Percentiles rank a stretch among this genome's conserved stretches.
Evolutionary conservation across 331 rosid species (phyloP).

Genomic region (Cydonia oblonga): DNA sequence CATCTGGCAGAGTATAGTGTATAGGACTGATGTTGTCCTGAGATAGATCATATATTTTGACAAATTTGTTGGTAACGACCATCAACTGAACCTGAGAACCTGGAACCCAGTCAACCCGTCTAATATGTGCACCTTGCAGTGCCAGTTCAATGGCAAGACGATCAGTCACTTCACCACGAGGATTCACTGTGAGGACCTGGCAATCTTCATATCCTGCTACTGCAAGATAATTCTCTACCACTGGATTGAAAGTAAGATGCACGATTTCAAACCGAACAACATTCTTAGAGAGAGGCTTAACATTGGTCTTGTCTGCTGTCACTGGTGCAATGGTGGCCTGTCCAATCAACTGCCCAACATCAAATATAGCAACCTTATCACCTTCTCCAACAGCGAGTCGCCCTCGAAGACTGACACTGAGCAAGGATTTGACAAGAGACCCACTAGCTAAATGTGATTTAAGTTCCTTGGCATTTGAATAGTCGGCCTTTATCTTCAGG

Average conservation of each 20-base stretch:
- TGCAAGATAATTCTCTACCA: conserved; percentile 79
- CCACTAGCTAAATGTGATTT: conserved; percentile 91
- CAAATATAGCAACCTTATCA: conserved; percentile 95
- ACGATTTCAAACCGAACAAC: conserved; percentile 93
- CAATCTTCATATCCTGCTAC: conserved; percentile 98
- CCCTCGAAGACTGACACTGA: conserved; percentile 79
- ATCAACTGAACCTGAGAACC: conserved; percentile 93
- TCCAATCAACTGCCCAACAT: conserved; percentile 90
- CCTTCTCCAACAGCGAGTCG: conserved; percentile 99
- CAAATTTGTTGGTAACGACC: conserved; percentile 86
- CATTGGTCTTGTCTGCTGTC: conserved; percentile 92
- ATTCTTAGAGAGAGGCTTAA: conserved; percentile 89
- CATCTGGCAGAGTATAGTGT: conserved; percentile 91
- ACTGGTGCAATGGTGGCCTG: conserved; percentile 92
- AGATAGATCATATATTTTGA: conserved; percentile 89
- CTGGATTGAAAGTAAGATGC: conserved; percentile 68
- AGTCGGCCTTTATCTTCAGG: conserved; percentile 90
- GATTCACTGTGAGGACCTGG: conserved; percentile 85
- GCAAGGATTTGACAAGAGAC: conserved; percentile 89
- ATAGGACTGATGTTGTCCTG: conserved; percentile 90
- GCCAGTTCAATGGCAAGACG: conserved; percentile 96
- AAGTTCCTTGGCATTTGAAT: conserved; percentile 91
- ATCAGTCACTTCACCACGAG: conserved; percentile 92
- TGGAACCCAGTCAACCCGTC: conserved; percentile 90
- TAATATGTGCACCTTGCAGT: conserved; percentile 86